Base-by-base conservation (phyloP, 73 alveolate genomes). In the Symbiodinium pilosum region DNA sequence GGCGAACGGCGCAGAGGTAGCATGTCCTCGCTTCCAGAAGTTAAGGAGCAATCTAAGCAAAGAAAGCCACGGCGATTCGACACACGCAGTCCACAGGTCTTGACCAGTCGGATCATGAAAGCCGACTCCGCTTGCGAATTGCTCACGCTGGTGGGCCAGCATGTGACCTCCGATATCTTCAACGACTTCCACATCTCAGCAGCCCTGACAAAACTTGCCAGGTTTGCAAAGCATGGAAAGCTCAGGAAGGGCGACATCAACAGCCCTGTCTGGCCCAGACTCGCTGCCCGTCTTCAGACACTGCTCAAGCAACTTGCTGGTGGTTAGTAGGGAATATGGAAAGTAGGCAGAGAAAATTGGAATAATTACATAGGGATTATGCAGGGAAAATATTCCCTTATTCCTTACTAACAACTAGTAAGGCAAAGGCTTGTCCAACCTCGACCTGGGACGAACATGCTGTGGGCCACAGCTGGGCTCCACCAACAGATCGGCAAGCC, bases 401-500 rank as follows among this genome's bases (percentile, higher is more conserved):
- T n/a, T n/a, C n/a, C n/a, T n/a, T n/a, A n/a, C n/a, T n/a, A n/a
- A n/a, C n/a, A n/a, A n/a, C n/a, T n/a, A n/a, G n/a, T n/a, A n/a
- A n/a, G n/a, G 59, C 14, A 6, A 47, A 47, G 59, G 24, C 3
- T 18, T 64, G 81, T 38, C 81, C 4, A 28, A 0, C 1, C 81
- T 64, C 12, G 24, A 38, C 81, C 99, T 93, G 99, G 99, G 7
- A 89, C 99, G 52, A 99, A 99, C 91, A 99, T 99, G 99, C 99
- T 43, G 43, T 69, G n/a, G 24, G 26, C 28, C 18, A n/a, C n/a
- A n/a, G n/a, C n/a, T n/a, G n/a, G n/a, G n/a, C n/a, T n/a, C n/a
- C n/a, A n/a, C n/a, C n/a, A n/a, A n/a, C n/a, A n/a, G n/a, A n/a
- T n/a, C n/a, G n/a, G n/a, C n/a, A n/a, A n/a, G n/a, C n/a, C n/a